Evolutionary conservation across 2,329 filamentous ascomycete species (phyloP).

Genomic region (Aaosphaeria arxii): DNA sequence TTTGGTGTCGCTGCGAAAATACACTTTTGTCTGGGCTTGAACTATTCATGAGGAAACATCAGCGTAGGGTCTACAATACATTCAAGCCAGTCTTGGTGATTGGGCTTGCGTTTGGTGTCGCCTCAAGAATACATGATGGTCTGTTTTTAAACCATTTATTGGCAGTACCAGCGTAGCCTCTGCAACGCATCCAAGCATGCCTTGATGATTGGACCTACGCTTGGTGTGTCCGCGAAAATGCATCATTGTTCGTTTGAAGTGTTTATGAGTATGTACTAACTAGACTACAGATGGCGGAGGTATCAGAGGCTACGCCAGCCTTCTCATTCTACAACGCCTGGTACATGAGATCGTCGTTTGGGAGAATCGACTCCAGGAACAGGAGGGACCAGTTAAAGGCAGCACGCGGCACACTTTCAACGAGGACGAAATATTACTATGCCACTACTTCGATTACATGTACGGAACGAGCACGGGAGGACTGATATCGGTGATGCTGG

Average conservation of each 20-base stretch:
- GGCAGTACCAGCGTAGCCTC: no score
- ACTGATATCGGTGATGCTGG: constrained; percentile 50
- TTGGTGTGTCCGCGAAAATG: no score
- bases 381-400: constrained; percentile 39
- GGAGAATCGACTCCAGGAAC: constrained; percentile 41
- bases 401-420: constrained; percentile 27
- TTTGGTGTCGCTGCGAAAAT: not conserved
- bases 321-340: constrained; percentile 47
- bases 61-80: no score
- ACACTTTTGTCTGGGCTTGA: not conserved
- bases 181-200: no score
- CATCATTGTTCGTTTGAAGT: no score
- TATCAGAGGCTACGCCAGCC: constrained; percentile 50
- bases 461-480: constrained; percentile 53
- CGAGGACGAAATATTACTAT: constrained; percentile 46
- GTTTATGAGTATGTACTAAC: constrained; percentile 12
- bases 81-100: no score
- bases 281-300: constrained; percentile 44
- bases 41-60: not conserved
- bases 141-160: no score
- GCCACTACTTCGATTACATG: constrained; percentile 55
- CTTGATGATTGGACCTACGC: no score
- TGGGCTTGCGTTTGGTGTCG: no score
- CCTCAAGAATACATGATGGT: no score
- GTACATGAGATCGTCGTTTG: constrained; percentile 48